phyloP scores from a whole-genome alignment of 1,139 yeast species.

The Candida labiduridarum region DNA sequence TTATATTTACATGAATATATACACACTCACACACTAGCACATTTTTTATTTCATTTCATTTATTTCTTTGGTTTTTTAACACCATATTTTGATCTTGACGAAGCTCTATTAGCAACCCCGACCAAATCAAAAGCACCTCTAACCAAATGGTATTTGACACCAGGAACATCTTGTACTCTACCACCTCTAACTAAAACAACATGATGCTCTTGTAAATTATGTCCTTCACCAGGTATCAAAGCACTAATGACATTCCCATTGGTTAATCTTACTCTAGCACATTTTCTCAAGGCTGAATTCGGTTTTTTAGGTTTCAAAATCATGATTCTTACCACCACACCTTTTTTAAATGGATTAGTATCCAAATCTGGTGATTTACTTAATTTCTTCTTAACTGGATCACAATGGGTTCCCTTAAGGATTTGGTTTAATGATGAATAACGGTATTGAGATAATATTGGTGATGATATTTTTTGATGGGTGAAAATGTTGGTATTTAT shows the following conservation, averaged over 20 bases:
- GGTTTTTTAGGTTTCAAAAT: constrained; percentile 97
- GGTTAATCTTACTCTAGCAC: constrained; percentile 90
- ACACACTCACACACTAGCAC: constrained; percentile 4
- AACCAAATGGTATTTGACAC: constrained; percentile 92
- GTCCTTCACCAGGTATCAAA: constrained; percentile 98
- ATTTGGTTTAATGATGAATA: constrained; percentile 75
- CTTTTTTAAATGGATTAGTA: constrained; percentile 82
- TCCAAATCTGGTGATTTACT: constrained; percentile 81
- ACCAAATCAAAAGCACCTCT: constrained; percentile 94
- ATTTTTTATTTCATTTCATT: neutral
- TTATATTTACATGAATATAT: constrained; percentile 9
- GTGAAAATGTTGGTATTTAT: constrained; percentile 13
- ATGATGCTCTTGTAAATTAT: constrained; percentile 97
- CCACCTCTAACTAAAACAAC: constrained; percentile 97
- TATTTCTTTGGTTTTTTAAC: constrained; percentile 73
- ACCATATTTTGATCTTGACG: constrained; percentile 92
- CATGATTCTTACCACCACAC: constrained; percentile 94
- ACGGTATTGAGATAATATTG: constrained; percentile 36
- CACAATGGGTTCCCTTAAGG: constrained; percentile 62
- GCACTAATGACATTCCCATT: constrained; percentile 91
- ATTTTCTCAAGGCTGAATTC: constrained; percentile 96
- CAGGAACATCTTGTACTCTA: constrained; percentile 96
- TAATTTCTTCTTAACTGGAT: constrained; percentile 48
- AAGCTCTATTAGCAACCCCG: constrained; percentile 91
- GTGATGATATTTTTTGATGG: neutral